Percentiles rank a stretch among this genome's conserved stretches.
Conservation (phyloP, 768 basidiomycete genomes). For the Amanita exitialis region DNA sequence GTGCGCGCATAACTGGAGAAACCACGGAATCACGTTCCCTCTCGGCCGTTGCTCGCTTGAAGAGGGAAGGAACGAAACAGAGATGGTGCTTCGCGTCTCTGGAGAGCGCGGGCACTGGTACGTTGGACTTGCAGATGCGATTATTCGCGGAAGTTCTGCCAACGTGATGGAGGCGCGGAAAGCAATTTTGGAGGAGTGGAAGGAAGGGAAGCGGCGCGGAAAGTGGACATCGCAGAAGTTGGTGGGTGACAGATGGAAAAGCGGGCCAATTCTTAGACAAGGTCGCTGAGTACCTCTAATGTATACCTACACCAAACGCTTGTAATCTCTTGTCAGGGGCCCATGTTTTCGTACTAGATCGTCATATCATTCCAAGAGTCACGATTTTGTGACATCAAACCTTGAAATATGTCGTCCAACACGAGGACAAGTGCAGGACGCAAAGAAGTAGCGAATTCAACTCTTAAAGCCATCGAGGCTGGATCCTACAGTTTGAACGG, state of each 20-base stretch:
- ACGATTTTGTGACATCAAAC: background rate
- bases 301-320: background rate
- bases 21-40: conserved; percentile 18
- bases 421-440: conserved; percentile 12
- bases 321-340: no score
- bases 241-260: conserved; percentile 16
- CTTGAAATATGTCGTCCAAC: conserved; percentile 1
- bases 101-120: conserved; percentile 25
- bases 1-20: conserved; percentile 20
- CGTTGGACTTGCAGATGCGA: conserved; percentile 18
- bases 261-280: conserved; percentile 16
- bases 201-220: conserved; percentile 8
- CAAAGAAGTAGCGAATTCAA: conserved; percentile 39
- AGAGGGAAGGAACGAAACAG: conserved; percentile 21
- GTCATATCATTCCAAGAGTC: no score
- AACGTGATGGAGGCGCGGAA: conserved; percentile 15
- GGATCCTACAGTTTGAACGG: conserved; percentile 28
- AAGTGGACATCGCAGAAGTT: conserved; percentile 6
- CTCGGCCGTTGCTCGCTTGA: conserved; percentile 16
- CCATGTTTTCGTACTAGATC: no score
- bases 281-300: background rate
- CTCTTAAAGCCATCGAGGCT: conserved; percentile 34
- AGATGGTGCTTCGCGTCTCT: conserved; percentile 20
- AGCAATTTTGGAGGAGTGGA: conserved; percentile 18
- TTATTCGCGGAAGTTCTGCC: conserved; percentile 16